These are phyloP conservation scores for Lophium mytilinum DNA, from an alignment of 495 filamentous ascomycete species.

Conservation along the genomic window DNA sequence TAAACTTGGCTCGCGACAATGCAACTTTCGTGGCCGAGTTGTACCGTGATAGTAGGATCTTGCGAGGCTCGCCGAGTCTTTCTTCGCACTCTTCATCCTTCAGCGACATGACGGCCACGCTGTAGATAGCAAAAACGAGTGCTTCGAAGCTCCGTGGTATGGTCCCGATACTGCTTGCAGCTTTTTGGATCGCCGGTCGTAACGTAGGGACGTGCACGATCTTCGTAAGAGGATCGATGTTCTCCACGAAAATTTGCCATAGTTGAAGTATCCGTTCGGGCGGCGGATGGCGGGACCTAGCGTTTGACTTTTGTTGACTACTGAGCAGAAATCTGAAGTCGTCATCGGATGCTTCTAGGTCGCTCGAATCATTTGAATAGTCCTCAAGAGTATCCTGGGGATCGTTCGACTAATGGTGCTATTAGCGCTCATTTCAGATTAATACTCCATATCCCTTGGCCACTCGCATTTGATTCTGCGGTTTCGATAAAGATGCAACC, in stretches of 20 bases:
- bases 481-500: too few species aligned
- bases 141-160: constrained; percentile 6
- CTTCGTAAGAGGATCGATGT: constrained; percentile 6
- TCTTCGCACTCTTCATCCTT: constrained; percentile 8
- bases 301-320: background rate
- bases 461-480: too few species aligned
- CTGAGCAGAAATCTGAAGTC: constrained; percentile 9
- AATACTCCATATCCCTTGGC: too few species aligned
- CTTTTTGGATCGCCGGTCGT: constrained; percentile 5
- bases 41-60: constrained; percentile 24
- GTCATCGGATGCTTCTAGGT: constrained; percentile 6
- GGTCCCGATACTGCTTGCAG: background rate
- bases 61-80: constrained; percentile 4
- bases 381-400: constrained; percentile 1
- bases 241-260: constrained; percentile 24
- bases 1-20: constrained; percentile 31
- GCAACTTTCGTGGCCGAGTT: constrained; percentile 21
- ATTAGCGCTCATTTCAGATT: constrained; percentile 2
- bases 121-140: constrained; percentile 12
- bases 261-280: constrained; percentile 17
- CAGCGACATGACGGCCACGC: constrained; percentile 1
- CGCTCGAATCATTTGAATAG: constrained; percentile 6
- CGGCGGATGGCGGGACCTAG: background rate
- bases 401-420: constrained; percentile 5
- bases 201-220: constrained; percentile 10